phyloP scores from a whole-genome alignment of 495 filamentous ascomycete species.

The Cairneyella variabilis region DNA sequence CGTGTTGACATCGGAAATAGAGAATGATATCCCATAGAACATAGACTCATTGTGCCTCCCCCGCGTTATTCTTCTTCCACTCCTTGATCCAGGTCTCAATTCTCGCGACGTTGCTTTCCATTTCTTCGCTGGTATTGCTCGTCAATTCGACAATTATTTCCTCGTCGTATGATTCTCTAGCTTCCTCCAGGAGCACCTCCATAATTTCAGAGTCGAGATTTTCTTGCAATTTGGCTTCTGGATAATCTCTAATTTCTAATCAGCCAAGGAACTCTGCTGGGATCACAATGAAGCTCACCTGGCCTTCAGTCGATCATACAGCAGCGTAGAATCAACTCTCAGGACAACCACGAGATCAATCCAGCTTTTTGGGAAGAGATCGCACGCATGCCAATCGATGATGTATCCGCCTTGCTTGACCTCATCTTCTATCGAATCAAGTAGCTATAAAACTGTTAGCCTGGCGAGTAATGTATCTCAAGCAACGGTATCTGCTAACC shows the following conservation, averaged over 20 bases:
- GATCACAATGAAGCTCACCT: constrained; percentile 41
- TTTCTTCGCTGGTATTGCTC: constrained; percentile 76
- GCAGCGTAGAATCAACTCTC: constrained; percentile 67
- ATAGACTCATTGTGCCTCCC: constrained; percentile 4
- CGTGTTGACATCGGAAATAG: constrained; percentile 10
- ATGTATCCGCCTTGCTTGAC: constrained; percentile 77
- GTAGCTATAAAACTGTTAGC: constrained; percentile 66
- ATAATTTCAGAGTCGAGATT: constrained; percentile 98
- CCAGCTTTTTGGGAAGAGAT: constrained; percentile 90
- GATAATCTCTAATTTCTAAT: constrained; percentile 56
- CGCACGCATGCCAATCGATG: constrained; percentile 98
- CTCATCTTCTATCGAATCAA: constrained; percentile 86
- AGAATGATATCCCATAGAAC: constrained; percentile 1
- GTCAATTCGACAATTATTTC: constrained; percentile 86
- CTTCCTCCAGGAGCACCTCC: constrained; percentile 89
- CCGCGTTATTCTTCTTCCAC: constrained; percentile 67
- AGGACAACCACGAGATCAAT: constrained; percentile 94
- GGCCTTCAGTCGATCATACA: constrained; percentile 80
- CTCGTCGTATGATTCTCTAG: constrained; percentile 78
- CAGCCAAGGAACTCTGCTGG: not conserved
- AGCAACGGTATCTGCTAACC: constrained; percentile 38
- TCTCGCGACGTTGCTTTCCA: constrained; percentile 82
- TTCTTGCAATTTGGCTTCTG: constrained; percentile 85
- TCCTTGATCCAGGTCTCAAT: constrained; percentile 76
- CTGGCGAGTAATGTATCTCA: too few relatives aligned